phyloP scores from a whole-genome alignment of 768 basidiomycete species.

The Lentinula sp. region DNA sequence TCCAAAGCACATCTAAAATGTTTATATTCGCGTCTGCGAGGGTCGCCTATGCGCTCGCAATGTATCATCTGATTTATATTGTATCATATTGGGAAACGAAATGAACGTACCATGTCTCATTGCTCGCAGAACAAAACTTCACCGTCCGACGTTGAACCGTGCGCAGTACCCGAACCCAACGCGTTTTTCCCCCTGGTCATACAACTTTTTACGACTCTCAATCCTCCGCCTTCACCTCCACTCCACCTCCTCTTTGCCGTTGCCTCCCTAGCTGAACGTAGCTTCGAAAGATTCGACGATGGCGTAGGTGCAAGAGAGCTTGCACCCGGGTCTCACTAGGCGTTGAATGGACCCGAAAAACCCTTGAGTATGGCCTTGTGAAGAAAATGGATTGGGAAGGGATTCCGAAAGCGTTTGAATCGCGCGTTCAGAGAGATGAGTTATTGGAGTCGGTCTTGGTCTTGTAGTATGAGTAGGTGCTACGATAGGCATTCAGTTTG shows the following conservation, averaged over 20 bases:
- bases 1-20: no score
- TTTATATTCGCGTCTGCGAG: no score
- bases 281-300: no score
- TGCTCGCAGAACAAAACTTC: no score
- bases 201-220: no score
- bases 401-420: not conserved
- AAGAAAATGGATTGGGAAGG: not conserved
- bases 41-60: no score
- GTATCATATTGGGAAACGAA: no score
- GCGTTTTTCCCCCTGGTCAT: no score
- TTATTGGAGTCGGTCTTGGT: not conserved
- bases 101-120: no score
- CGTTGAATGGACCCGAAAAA: not conserved
- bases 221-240: not conserved
- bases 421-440: not conserved
- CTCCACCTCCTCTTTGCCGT: not conserved
- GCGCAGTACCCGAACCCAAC: not conserved
- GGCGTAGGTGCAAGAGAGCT: no score
- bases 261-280: no score
- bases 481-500: not conserved
- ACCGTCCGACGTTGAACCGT: not conserved
- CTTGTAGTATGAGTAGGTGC: not conserved
- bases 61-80: no score
- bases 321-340: not conserved
- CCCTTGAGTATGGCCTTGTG: conserved; percentile 2